Conservation (phyloP, 306 rosid species). For the Cicer arietinum region DNA sequence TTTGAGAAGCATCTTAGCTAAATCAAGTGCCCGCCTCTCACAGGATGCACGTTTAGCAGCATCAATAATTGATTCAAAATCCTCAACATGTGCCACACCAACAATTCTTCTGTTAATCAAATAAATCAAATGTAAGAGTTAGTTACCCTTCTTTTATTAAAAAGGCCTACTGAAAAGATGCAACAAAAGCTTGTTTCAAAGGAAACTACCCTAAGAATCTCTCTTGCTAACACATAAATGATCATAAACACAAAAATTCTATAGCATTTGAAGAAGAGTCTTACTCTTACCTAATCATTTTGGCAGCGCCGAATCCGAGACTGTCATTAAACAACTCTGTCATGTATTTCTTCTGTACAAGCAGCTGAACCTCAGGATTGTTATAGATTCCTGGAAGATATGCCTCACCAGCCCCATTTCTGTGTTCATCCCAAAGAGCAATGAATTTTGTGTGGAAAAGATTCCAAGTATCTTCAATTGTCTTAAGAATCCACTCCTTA, state of each 20-base stretch:
- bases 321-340: slow-evolving; percentile 75
- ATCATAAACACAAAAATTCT: not conserved
- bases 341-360: slow-evolving; percentile 68
- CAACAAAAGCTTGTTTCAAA: not conserved
- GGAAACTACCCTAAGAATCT: not conserved
- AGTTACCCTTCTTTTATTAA: not conserved
- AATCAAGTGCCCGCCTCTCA: slow-evolving; percentile 69
- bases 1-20: slow-evolving; percentile 77
- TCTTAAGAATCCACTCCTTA: slow-evolving; percentile 88
- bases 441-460: slow-evolving; percentile 65
- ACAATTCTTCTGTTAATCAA: slow-evolving; percentile 75
- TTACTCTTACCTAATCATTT: slow-evolving; percentile 82
- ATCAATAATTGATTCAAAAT: slow-evolving; percentile 77
- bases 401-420: slow-evolving; percentile 79
- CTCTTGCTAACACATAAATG: not conserved
- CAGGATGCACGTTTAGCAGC: slow-evolving; percentile 69
- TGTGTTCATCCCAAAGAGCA: slow-evolving; percentile 76
- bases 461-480: slow-evolving; percentile 77
- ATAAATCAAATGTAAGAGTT: slow-evolving; percentile 10
- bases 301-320: slow-evolving; percentile 89
- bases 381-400: slow-evolving; percentile 78
- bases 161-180: too few species aligned
- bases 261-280: not conserved
- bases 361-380: slow-evolving; percentile 64
- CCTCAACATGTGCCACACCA: slow-evolving; percentile 92